phyloP scores from a whole-genome alignment of 2,329 filamentous ascomycete species.

The Sphaerulina musiva region DNA sequence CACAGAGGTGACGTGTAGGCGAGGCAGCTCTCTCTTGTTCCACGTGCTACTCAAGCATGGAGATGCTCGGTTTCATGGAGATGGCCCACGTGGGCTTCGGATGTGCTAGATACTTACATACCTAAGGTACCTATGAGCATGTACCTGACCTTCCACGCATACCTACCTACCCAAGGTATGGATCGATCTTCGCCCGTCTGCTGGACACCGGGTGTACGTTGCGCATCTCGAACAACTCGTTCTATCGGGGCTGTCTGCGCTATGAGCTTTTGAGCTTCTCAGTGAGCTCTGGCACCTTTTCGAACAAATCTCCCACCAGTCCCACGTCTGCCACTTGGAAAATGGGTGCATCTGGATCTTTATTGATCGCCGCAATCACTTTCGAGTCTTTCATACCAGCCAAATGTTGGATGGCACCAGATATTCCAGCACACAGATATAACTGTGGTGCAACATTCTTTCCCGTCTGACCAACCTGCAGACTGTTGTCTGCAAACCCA shows the following conservation, averaged over 20 bases:
- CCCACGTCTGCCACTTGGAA: constrained; percentile 98
- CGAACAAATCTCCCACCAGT: constrained; percentile 89
- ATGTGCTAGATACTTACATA: background rate
- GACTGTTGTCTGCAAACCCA: constrained; percentile 94
- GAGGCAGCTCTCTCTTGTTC: background rate
- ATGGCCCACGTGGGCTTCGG: background rate
- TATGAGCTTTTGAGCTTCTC: constrained; percentile 69
- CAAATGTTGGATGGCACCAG: constrained; percentile 93
- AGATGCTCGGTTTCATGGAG: background rate
- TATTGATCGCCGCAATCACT: constrained; percentile 98
- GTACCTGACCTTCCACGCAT: too few species aligned
- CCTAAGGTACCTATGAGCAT: background rate
- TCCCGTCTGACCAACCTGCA: constrained; percentile 96
- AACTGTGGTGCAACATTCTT: constrained; percentile 97
- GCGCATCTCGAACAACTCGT: too few species aligned
- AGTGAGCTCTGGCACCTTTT: constrained; percentile 90
- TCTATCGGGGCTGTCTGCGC: background rate
- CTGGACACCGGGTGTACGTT: too few species aligned
- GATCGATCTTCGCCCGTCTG: too few species aligned
- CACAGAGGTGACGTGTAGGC: background rate
- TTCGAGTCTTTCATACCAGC: constrained; percentile 99
- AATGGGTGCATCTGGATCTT: constrained; percentile 92
- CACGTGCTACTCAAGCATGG: background rate
- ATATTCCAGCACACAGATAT: constrained; percentile 93
- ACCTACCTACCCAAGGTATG: too few species aligned